Percentiles rank a stretch among this genome's conserved stretches.
phyloP scores from a whole-genome alignment of 495 filamentous ascomycete species.

The Lophiotrema nucula region DNA sequence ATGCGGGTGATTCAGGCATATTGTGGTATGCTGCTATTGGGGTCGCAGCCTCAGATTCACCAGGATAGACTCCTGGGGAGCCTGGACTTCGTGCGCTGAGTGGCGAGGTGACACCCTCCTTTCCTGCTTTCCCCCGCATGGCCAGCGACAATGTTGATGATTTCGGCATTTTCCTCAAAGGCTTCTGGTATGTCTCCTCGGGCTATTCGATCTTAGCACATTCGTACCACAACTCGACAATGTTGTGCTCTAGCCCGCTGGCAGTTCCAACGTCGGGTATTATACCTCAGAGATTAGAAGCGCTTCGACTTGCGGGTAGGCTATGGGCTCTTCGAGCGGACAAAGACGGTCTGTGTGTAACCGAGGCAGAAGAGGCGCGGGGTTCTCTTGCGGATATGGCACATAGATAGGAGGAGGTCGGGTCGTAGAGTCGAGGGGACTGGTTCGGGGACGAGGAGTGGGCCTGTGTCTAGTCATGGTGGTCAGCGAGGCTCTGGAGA shows the following conservation, averaged over 20 bases:
- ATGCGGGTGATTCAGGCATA: slow-evolving; percentile 52
- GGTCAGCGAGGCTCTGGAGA: slow-evolving; percentile 17
- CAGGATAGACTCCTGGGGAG: slow-evolving; percentile 6
- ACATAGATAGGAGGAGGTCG: no score
- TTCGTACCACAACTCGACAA: slow-evolving; percentile 21
- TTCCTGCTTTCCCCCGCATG: slow-evolving; percentile 23
- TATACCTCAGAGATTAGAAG: slow-evolving; percentile 22
- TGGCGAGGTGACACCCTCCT: slow-evolving; percentile 13
- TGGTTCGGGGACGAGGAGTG: slow-evolving; percentile 5
- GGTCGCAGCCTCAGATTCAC: slow-evolving; percentile 39
- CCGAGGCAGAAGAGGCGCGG: slow-evolving; percentile 8
- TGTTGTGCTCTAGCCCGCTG: not conserved
- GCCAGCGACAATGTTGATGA: slow-evolving; percentile 34
- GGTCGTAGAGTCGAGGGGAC: no score
- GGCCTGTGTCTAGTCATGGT: slow-evolving; percentile 24
- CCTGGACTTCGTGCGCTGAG: slow-evolving; percentile 26
- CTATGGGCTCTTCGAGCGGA: not conserved
- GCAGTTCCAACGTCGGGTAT: slow-evolving; percentile 4
- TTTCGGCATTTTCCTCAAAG: slow-evolving; percentile 36
- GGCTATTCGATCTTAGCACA: no score
- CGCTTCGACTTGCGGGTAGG: slow-evolving; percentile 9
- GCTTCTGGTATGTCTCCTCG: slow-evolving; percentile 15
- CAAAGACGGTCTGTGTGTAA: no score
- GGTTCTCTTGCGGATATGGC: slow-evolving; percentile 4
- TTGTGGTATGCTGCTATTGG: slow-evolving; percentile 57